Evolutionary conservation across 306 rosid genomes (phyloP).

Genomic region (Quercus parvula): DNA sequence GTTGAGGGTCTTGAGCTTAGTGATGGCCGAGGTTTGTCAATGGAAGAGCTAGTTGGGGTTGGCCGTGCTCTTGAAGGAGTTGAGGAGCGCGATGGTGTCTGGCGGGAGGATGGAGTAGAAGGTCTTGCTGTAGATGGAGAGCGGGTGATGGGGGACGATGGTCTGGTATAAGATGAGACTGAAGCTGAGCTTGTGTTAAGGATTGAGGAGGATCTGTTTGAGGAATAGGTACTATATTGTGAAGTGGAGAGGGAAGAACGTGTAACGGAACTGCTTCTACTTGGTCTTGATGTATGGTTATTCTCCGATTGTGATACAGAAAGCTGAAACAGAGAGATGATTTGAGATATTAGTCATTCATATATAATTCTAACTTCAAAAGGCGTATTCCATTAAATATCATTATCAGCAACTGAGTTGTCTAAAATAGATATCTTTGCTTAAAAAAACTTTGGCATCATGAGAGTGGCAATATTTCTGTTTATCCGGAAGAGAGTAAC

Average conservation of each 20-base stretch:
- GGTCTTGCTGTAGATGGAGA: constrained; percentile 62
- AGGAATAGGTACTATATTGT: constrained; percentile 57
- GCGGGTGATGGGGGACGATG: constrained; percentile 79
- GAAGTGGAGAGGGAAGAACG: constrained; percentile 73
- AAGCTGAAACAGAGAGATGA: constrained; percentile 56
- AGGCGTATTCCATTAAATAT: not conserved
- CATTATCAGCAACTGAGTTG: not conserved
- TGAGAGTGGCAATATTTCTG: not conserved
- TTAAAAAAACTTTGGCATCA: not conserved
- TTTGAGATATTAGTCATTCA: constrained; percentile 18
- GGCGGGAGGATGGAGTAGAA: constrained; percentile 81
- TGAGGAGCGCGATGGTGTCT: constrained; percentile 57
- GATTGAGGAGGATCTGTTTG: constrained; percentile 71
- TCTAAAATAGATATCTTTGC: not conserved
- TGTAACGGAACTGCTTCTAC: constrained; percentile 95
- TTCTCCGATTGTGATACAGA: constrained; percentile 84
- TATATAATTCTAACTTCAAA: not conserved
- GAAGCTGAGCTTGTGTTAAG: constrained; percentile 98
- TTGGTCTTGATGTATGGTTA: constrained; percentile 63
- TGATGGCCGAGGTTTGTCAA: constrained; percentile 60
- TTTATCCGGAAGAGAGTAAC: not conserved
- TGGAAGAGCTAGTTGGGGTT: constrained; percentile 43
- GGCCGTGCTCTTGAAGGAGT: constrained; percentile 84
- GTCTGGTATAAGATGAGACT: constrained; percentile 84
- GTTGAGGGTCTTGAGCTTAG: constrained; percentile 85